Conservation (phyloP, 495 filamentous ascomycete genomes). For the Penicillium salamii region DNA sequence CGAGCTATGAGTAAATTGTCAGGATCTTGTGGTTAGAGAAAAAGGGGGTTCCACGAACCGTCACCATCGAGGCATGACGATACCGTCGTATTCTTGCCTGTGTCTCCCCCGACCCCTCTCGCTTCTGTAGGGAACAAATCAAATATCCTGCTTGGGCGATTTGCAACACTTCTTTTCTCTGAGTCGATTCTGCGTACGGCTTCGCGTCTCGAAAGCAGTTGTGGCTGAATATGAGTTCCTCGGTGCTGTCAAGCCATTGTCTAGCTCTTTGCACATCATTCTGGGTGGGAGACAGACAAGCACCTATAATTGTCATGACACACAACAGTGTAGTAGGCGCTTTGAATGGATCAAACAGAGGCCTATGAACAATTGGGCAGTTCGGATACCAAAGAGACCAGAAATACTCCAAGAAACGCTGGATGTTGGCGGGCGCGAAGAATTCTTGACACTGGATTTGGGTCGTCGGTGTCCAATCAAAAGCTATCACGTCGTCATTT, state of each 20-base stretch:
- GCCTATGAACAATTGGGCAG: conserved; percentile 23
- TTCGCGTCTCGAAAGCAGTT: conserved; percentile 9
- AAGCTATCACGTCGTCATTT: conserved; percentile 11
- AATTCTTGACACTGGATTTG: conserved; percentile 7
- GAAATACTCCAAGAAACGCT: conserved; percentile 22
- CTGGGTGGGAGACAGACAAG: conserved; percentile 17
- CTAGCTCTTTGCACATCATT: conserved; percentile 5
- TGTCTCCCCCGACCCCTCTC: conserved; percentile 18
- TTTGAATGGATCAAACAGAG: conserved; percentile 11
- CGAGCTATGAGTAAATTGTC: too few species aligned
- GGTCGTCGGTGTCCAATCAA: conserved; percentile 12
- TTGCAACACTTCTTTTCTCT: conserved; percentile 16
- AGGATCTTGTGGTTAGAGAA: too few species aligned
- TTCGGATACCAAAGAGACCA: conserved; percentile 27
- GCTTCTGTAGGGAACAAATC: conserved; percentile 24
- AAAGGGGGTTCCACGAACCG: conserved; percentile 15
- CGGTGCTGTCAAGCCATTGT: conserved; percentile 16
- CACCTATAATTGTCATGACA: conserved; percentile 24
- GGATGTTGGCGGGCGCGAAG: conserved; percentile 15
- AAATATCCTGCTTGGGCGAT: conserved; percentile 22
- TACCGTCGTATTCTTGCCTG: conserved; percentile 19
- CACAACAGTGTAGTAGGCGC: conserved; percentile 13
- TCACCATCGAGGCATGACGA: conserved; percentile 25
- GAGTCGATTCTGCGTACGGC: neutral
- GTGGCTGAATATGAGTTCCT: conserved; percentile 18